Percentiles rank a stretch among this genome's conserved stretches.
These are phyloP conservation scores for Penicillium sclerotiorum DNA, from an alignment of 2,329 filamentous ascomycete genomes.

Conservation along the genomic window DNA sequence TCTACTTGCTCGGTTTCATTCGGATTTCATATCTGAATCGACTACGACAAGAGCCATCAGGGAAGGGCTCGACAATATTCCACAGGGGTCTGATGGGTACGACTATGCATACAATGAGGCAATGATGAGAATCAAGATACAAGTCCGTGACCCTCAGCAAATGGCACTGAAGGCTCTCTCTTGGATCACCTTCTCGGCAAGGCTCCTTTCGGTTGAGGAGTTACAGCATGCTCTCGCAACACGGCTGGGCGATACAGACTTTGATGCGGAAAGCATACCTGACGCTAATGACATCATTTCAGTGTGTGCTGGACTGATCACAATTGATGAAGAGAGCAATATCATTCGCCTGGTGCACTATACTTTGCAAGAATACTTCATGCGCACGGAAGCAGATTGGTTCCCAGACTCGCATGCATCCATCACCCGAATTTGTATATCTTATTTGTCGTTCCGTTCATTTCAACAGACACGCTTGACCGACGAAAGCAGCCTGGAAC, in stretches of 20 bases:
- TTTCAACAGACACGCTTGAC: no score
- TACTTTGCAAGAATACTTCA: slow-evolving; percentile 38
- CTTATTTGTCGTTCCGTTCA: no score
- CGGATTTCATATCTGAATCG: slow-evolving; percentile 21
- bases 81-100: slow-evolving; percentile 35
- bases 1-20: slow-evolving; percentile 27
- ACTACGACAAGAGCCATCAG: slow-evolving; percentile 34
- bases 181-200: slow-evolving; percentile 47
- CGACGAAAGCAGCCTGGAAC: no score
- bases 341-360: slow-evolving; percentile 39
- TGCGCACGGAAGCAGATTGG: slow-evolving; percentile 8
- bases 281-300: slow-evolving; percentile 26
- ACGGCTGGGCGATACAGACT: slow-evolving; percentile 17
- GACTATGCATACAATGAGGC: slow-evolving; percentile 46
- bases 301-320: slow-evolving; percentile 38
- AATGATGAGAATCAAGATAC: slow-evolving; percentile 44
- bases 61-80: slow-evolving; percentile 33
- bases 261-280: slow-evolving; percentile 43
- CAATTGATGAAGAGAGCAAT: slow-evolving; percentile 31
- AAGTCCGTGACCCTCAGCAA: slow-evolving; percentile 31
- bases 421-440: no score
- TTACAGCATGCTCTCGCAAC: slow-evolving; percentile 50
- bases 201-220: slow-evolving; percentile 38
- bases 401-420: slow-evolving; percentile 9
- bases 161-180: slow-evolving; percentile 44